Evolutionary conservation across 2,329 filamentous ascomycete species (phyloP), one percentile per base, ranked within the genome.

Genomic region (Diaporthe sp.): DNA sequence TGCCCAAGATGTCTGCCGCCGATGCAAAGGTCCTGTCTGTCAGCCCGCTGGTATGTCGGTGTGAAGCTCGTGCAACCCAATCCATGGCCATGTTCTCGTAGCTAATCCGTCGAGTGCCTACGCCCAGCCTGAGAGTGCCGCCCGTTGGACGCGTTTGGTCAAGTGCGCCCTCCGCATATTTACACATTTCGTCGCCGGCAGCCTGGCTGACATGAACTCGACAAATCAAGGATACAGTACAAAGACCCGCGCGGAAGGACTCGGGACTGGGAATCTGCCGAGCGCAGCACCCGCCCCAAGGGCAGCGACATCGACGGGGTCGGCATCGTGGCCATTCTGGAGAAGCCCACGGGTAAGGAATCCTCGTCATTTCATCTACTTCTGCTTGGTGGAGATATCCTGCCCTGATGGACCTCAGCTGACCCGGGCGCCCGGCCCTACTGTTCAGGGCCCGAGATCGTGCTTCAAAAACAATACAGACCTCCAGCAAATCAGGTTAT

Each of bases 221-320:
- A 28, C 53, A 12, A 58, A 37, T 53, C 34, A 68, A 92, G 90
- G 80, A 89, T 91, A 77, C 89, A 87, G 46, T 95, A 95, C 82
- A 85, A 86, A 73, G 93, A 95, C 80, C 89, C 91, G 28, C 86
- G 88, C 46, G 91, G 90, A 78, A 84, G 85, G 22, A 82, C 85
- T 0, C 88, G 93, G 71, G 90, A 89, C 42, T 95, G 93, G 93
- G 93, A 95, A 81, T 93, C 92, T 0, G 92, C 92, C 22, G 92
- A 94, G 82, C 90, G 94, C n/a, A 88, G 88, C 42, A 95, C 93
- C 0, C 89, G 93, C 4, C 92, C 93, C 17, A 85, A 86, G 73
- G 86, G 83, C 77, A 87, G 87, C 74, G 89, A 90, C 46, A 92
- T 95, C 72, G 94, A 95, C 79, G 93, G 92, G 71, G 93, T 95